Percentiles rank a stretch among this genome's conserved stretches.
Evolutionary conservation across 805 yeast species (phyloP).

Genomic region (Lachancea nothofagi): DNA sequence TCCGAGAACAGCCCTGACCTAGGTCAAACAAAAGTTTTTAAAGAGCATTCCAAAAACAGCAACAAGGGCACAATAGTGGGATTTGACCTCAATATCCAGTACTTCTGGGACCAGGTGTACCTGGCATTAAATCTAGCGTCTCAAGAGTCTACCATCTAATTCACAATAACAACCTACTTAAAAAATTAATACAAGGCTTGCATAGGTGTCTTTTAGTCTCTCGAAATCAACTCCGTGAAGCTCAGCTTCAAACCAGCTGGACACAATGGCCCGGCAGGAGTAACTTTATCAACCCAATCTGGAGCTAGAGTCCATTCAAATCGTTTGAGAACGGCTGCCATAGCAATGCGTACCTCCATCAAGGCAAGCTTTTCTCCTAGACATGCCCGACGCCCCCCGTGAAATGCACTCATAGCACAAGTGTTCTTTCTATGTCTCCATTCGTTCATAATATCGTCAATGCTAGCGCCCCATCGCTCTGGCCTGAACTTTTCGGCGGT

Average conservation of each 20-base stretch:
- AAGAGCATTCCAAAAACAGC: conserved; percentile 24
- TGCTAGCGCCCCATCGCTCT: conserved; percentile 45
- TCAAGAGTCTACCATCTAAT: conserved; percentile 8
- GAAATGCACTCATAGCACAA: conserved; percentile 48
- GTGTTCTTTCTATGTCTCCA: conserved; percentile 42
- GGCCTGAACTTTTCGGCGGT: conserved; percentile 43
- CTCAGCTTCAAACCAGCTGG: conserved; percentile 38
- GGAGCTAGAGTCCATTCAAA: conserved; percentile 38
- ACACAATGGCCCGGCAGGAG: conserved; percentile 55
- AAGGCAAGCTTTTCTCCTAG: conserved; percentile 55
- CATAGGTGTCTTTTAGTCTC: background rate
- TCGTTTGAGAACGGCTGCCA: conserved; percentile 34
- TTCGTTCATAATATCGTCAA: conserved; percentile 35
- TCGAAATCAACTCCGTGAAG: conserved; percentile 12
- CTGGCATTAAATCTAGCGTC: conserved; percentile 37
- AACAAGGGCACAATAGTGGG: conserved; percentile 38
- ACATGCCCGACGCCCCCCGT: conserved; percentile 57
- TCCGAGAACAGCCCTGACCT: conserved; percentile 45
- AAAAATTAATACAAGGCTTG: too few relatives aligned
- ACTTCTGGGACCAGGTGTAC: conserved; percentile 44
- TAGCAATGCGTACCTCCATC: conserved; percentile 38
- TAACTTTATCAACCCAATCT: conserved; percentile 44
- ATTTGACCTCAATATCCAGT: conserved; percentile 35
- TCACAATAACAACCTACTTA: background rate
- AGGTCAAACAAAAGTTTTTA: conserved; percentile 47